Base-by-base conservation (phyloP, 768 basidiomycete genomes). In the Pisolithus marmoratus region DNA sequence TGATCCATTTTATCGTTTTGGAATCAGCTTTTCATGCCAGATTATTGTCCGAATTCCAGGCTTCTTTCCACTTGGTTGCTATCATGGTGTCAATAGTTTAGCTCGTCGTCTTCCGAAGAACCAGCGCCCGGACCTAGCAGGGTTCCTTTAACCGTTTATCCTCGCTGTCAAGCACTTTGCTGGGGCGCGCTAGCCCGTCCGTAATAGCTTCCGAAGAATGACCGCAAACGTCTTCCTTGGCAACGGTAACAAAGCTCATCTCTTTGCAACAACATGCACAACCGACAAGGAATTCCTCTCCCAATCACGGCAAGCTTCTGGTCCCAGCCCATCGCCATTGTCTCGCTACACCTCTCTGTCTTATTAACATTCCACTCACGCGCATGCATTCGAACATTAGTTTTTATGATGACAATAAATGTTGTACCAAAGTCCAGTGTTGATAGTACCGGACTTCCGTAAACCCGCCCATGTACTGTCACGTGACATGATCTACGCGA, bases 401-500 rank as follows among this genome's bases (percentile, higher is more conserved):
- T 15, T 14, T 34, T 34, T 31, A 11, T 14, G 12, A 34, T 34
- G 40, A 20, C 40, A 41, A 22, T 41, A 22, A 8, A 38, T 22
- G 8, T 22, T 8, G 22, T 20, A 41, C 11, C 15, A 8, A 19
- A 41, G 40, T 12, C 40, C 20, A 41, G 22, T 8, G n/a, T 19
- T 41, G 12, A 8, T 41, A 41, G 38, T 17, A 20, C 17, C 7
- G 38, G n/a, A 44, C 19, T 3, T 22, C n/a, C n/a, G 17, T n/a
- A 40, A n/a, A 22, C 8, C 38, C 20, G n/a, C 40, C n/a, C n/a
- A 20, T 8, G 19, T 6, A 19, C 40, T 14, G 44, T 26, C 61
- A 62, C 62, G 61, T 63, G 62, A 54, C 53, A 36, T 19, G 48
- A 53, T 58, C 55, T n/a, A 20, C 41, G 31, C 23, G 15, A 37